Base-by-base conservation (phyloP, 1,284 basidiomycete species). In the Cryptococcus sp. region DNA sequence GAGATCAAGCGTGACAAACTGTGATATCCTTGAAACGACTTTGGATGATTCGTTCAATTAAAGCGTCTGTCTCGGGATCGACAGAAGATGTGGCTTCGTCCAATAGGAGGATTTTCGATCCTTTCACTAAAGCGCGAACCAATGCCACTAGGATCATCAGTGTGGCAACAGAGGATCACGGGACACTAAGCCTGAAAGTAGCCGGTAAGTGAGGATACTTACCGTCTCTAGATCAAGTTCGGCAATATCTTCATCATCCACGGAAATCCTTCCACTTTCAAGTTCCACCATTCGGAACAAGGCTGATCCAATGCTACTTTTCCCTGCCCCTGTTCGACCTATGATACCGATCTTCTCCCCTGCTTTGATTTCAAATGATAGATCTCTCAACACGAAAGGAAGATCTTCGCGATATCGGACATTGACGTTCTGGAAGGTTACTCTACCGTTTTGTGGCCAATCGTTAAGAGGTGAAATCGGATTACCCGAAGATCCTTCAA, bases 41-140 rank as follows among this genome's bases (percentile, higher is more conserved):
- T 62, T 86, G 83, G 57, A 91, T 89, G 2, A 87, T 87, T 14
- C 79, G 78, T 70, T 89, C 87, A 34, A 90, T 78, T 67, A 86
- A 83, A 0, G 86, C 81, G 67, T 90, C 88, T 0, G 87, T 90
- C 65, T 88, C 87, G 4, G 86, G 82, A 63, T 92, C 90, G 32
- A 91, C 87, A 44, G 81, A 86, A 7, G 65, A 64, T 15, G 73
- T 74, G 5, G 71, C 73, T 62, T 74, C 76, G 53, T 77, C 85
- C 45, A 89, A 76, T 23, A 89, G 77, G 47, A 89, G 84, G 55
- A 89, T 81, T 4, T 81, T 80, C 64, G 84, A 84, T 53, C 84
- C 82, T 74, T 86, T 85, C n/a, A 86, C 83, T 4, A 89, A 76
- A 0, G 86, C 87, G 46, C 86, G 80, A 58, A 84, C 84, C 43